Evolutionary conservation across 2,329 filamentous ascomycete genomes (phyloP).

Genomic region (Aureobasidium sp.): DNA sequence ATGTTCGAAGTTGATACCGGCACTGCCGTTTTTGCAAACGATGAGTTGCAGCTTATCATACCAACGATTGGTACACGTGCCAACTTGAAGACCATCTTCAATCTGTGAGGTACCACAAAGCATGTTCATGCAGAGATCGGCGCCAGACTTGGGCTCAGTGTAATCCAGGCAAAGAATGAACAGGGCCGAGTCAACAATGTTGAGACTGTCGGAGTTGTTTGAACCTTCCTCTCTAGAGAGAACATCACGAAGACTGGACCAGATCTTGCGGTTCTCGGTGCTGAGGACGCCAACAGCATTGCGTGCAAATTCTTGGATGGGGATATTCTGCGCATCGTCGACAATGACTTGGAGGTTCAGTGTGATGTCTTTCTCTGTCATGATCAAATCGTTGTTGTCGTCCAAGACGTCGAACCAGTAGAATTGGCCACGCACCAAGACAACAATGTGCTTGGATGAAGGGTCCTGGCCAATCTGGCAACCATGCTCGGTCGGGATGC

Average conservation of each 20-base stretch:
- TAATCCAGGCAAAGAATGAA: slow-evolving; percentile 93
- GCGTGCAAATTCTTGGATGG: slow-evolving; percentile 93
- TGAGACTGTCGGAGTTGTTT: slow-evolving; percentile 93
- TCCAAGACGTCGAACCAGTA: slow-evolving; percentile 99
- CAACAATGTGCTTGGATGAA: slow-evolving; percentile 85
- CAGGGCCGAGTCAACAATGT: slow-evolving; percentile 87
- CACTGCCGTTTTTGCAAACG: slow-evolving; percentile 96
- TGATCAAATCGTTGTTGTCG: slow-evolving; percentile 88
- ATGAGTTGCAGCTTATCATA: slow-evolving; percentile 99
- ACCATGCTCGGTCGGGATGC: slow-evolving; percentile 87
- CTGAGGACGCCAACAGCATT: slow-evolving; percentile 87
- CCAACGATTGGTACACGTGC: slow-evolving; percentile 97
- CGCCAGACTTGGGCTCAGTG: slow-evolving; percentile 71
- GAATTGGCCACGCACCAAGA: slow-evolving; percentile 90
- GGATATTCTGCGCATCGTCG: slow-evolving; percentile 80
- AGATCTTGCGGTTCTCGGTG: slow-evolving; percentile 92
- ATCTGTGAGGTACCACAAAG: slow-evolving; percentile 91
- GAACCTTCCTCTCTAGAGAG: slow-evolving; percentile 78
- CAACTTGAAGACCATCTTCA: slow-evolving; percentile 88
- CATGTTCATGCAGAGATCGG: slow-evolving; percentile 96
- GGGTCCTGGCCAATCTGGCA: slow-evolving; percentile 95
- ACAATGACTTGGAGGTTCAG: slow-evolving; percentile 89
- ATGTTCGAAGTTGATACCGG: slow-evolving; percentile 98
- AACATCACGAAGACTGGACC: slow-evolving; percentile 85
- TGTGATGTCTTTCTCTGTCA: slow-evolving; percentile 90